These are phyloP conservation scores for Ophiognomonia clavigignenti-juglandacearum DNA, from an alignment of 2,329 filamentous ascomycete species.

Conservation along the genomic window DNA sequence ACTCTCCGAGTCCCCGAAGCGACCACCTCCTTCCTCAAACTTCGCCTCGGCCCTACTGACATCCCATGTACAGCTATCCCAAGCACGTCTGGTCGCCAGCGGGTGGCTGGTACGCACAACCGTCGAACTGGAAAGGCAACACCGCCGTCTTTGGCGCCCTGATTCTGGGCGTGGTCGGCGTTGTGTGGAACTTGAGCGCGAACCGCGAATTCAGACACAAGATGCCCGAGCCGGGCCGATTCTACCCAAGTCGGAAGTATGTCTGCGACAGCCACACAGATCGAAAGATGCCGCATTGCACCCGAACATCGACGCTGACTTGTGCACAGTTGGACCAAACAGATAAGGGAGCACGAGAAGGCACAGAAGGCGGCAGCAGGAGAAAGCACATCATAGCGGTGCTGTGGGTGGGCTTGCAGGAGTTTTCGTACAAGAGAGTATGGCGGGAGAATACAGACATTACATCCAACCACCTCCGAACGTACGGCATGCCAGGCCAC, in stretches of 20 bases:
- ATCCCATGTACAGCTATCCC: conserved; percentile 64
- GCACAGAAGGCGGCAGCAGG: conserved; percentile 23
- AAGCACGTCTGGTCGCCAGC: conserved; percentile 99
- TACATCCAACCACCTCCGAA: not conserved
- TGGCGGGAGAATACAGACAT: not conserved
- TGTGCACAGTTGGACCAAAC: conserved; percentile 35
- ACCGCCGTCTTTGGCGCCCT: conserved; percentile 44
- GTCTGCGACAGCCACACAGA: conserved; percentile 25
- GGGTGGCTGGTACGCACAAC: conserved; percentile 96
- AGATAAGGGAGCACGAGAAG: conserved; percentile 40
- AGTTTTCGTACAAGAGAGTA: not conserved
- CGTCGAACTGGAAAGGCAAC: conserved; percentile 91
- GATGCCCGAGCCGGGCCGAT: conserved; percentile 74
- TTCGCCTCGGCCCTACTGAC: conserved; percentile 17
- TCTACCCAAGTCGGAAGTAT: conserved; percentile 84
- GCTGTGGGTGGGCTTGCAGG: not conserved
- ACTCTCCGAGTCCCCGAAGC: conserved; percentile 17
- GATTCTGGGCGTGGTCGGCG: conserved; percentile 57
- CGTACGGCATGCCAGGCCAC: too few relatives aligned
- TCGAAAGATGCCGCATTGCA: not conserved
- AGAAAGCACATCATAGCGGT: conserved; percentile 1
- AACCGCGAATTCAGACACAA: conserved; percentile 67
- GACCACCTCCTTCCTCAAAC: not conserved
- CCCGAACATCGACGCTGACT: not conserved
- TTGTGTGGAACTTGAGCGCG: conserved; percentile 68